Conservation (phyloP, 2,329 filamentous ascomycete species). For the Corinectria fuckeliana region DNA sequence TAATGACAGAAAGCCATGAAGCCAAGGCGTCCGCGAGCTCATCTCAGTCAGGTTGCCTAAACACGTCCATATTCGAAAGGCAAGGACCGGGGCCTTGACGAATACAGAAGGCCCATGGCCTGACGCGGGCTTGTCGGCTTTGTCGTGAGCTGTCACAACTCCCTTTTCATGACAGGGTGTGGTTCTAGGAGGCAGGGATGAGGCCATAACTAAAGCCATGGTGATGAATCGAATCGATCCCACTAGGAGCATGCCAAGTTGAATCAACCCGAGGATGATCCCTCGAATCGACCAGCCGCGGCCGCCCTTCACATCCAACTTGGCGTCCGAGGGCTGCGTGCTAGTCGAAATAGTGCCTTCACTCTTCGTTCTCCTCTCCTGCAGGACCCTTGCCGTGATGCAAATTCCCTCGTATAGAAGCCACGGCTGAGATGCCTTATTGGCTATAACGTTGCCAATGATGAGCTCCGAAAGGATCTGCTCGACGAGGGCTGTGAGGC, state of each 20-base stretch:
- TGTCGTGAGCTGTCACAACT: conserved; percentile 23
- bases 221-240: conserved; percentile 71
- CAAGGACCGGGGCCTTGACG: conserved; percentile 69
- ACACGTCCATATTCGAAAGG: conserved; percentile 80
- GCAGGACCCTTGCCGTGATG: conserved; percentile 63
- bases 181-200: conserved; percentile 66
- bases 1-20: conserved; percentile 76
- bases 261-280: conserved; percentile 63
- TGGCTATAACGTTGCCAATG: conserved; percentile 79
- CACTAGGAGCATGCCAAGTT: conserved; percentile 62
- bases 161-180: conserved; percentile 36
- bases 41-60: conserved; percentile 76
- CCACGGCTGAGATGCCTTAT: conserved; percentile 86
- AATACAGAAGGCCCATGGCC: conserved; percentile 22
- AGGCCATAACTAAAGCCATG: conserved; percentile 69
- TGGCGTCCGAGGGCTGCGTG: conserved; percentile 13
- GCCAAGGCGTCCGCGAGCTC: conserved; percentile 87
- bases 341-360: conserved; percentile 23
- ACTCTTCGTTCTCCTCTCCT: conserved; percentile 38
- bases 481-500: conserved; percentile 80
- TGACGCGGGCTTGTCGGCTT: conserved; percentile 29
- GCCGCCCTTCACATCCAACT: conserved; percentile 22
- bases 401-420: conserved; percentile 84
- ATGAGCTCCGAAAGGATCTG: conserved; percentile 92
- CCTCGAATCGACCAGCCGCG: conserved; percentile 50